Evolutionary conservation across 305 asterid genomes (phyloP).

Genomic region (Plantago coronopus): DNA sequence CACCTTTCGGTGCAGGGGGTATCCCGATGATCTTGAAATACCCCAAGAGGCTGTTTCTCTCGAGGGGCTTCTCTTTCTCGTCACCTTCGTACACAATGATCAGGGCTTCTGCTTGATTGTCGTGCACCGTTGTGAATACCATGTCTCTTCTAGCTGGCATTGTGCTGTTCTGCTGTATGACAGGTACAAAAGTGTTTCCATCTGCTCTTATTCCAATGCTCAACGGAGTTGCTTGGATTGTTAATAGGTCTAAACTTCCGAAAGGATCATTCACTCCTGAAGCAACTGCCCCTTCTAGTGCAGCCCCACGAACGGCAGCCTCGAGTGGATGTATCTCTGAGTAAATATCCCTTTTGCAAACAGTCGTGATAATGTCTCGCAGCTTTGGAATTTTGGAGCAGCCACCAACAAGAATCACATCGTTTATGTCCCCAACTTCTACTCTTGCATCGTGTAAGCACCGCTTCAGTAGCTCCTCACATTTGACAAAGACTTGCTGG

Average conservation of each 20-base stretch:
- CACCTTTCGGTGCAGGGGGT: constrained; percentile 67
- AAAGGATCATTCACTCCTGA: constrained; percentile 76
- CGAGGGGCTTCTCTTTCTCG: constrained; percentile 37
- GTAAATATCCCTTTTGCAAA: constrained; percentile 46
- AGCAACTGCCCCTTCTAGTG: constrained; percentile 84
- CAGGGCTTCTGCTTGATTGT: constrained; percentile 67
- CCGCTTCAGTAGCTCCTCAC: constrained; percentile 43
- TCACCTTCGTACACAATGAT: constrained; percentile 69
- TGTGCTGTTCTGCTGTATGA: constrained; percentile 59
- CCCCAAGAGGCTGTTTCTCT: constrained; percentile 70
- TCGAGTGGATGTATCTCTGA: constrained; percentile 60
- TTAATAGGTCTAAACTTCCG: constrained; percentile 76
- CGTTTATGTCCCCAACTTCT: constrained; percentile 48
- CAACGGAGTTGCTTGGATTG: constrained; percentile 71
- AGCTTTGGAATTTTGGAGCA: constrained; percentile 73
- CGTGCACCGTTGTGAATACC: constrained; percentile 69
- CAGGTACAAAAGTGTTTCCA: constrained; percentile 51
- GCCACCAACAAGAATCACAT: constrained; percentile 81
- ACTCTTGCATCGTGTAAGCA: constrained; percentile 65
- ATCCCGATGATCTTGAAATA: constrained; percentile 68
- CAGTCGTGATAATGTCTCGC: constrained; percentile 26
- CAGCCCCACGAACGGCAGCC: constrained; percentile 92
- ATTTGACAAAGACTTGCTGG: constrained; percentile 47
- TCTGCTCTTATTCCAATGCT: constrained; percentile 72
- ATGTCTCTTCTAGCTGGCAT: constrained; percentile 59